Conservation (phyloP, 352 stramenopile species). For the Aphanomyces astaci region DNA sequence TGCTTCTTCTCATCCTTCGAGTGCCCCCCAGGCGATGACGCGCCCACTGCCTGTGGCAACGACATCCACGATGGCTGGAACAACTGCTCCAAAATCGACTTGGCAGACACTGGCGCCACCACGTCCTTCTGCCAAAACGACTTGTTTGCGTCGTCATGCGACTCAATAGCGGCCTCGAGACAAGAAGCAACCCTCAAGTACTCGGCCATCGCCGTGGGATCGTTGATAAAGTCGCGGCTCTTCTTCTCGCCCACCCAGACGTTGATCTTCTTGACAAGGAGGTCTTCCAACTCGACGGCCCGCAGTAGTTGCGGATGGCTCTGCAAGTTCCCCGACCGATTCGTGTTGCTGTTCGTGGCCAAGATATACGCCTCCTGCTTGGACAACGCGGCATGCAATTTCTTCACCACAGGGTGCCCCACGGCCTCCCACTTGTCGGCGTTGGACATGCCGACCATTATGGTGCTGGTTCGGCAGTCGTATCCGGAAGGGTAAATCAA, state of each 20-base stretch:
- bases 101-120: background rate
- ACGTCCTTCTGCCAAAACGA: slow-evolving; percentile 15
- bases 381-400: slow-evolving; percentile 3
- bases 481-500: background rate
- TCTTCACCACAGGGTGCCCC: slow-evolving; percentile 6
- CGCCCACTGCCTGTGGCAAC: background rate
- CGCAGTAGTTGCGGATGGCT: slow-evolving; percentile 1
- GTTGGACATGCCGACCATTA: background rate
- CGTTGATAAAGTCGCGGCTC: slow-evolving; percentile 4
- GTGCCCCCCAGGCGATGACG: background rate
- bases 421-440: slow-evolving; percentile 4
- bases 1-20: slow-evolving; percentile 12
- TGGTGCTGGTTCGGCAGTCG: background rate
- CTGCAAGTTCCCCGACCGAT: background rate
- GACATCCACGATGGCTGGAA: slow-evolving; percentile 13
- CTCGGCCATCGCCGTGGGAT: background rate
- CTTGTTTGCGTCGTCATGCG: slow-evolving; percentile 12
- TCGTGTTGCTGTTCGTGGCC: slow-evolving; percentile 16
- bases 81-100: slow-evolving; percentile 6
- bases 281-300: slow-evolving; percentile 12
- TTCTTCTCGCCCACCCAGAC: slow-evolving; percentile 14
- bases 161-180: background rate
- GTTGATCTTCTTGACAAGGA: slow-evolving; percentile 20
- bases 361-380: slow-evolving; percentile 15
- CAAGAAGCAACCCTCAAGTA: background rate